Percentiles rank a stretch among this genome's conserved stretches.
Evolutionary conservation across 305 asterid species (phyloP).

Genomic region (Andrographis paniculata): DNA sequence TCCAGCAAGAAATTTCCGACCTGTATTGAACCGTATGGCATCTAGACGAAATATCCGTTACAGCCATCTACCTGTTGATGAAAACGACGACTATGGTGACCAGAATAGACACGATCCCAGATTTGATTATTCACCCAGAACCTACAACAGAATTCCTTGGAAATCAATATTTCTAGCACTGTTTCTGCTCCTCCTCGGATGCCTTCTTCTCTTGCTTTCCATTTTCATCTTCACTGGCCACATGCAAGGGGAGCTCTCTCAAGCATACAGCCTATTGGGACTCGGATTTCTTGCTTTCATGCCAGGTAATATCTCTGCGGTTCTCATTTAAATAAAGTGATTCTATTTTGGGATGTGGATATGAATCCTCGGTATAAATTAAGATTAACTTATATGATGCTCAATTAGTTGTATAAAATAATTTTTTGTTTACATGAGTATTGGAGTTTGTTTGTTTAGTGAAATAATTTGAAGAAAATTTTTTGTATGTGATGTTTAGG

Average conservation of each 20-base stretch:
- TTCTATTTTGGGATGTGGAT: too few relatives aligned
- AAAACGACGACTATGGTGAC: conserved; percentile 40
- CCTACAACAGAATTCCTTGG: conserved; percentile 72
- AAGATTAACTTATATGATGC: too few relatives aligned
- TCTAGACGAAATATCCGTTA: conserved; percentile 58
- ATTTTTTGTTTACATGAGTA: too few relatives aligned
- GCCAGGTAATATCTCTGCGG: conserved; percentile 87
- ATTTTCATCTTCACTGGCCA: conserved; percentile 81
- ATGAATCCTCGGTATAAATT: too few relatives aligned
- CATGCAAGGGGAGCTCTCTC: conserved; percentile 81
- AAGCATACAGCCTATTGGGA: conserved; percentile 81
- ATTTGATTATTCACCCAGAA: conserved; percentile 68
- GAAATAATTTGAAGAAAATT: too few relatives aligned
- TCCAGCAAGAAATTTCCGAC: conserved; percentile 9
- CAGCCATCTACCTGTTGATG: conserved; percentile 49
- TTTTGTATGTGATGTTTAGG: too few relatives aligned
- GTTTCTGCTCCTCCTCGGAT: conserved; percentile 76
- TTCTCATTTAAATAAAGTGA: too few relatives aligned
- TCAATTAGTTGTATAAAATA: too few relatives aligned
- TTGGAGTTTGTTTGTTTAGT: too few relatives aligned
- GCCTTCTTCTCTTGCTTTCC: conserved; percentile 64
- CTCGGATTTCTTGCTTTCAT: conserved; percentile 73
- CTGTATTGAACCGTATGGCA: conserved; percentile 37
- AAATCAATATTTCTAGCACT: conserved; percentile 74
- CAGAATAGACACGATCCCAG: conserved; percentile 43